Base-by-base conservation (phyloP, 2,329 filamentous ascomycete genomes). In the Paecilomyces dactylethromorphus region DNA sequence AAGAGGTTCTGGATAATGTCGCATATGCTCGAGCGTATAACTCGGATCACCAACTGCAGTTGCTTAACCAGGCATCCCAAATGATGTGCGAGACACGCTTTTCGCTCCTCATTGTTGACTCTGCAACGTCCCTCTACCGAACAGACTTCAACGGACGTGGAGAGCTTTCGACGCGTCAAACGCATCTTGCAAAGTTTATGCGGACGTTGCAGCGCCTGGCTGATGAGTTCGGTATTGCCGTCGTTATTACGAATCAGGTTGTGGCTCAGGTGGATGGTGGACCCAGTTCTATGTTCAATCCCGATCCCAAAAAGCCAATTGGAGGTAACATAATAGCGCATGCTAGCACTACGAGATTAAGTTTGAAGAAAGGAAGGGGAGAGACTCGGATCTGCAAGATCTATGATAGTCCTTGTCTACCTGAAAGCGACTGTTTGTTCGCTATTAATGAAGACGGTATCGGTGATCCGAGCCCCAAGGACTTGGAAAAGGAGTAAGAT, bases 61-160 rank as follows among this genome's bases (percentile, higher is more conserved):
- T 99, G 7, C 86, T 99, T 62, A 94, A 94, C 68, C 93, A 97
- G 74, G 95, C 94, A 3, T 89, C 94, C 1, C 87, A 92, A 62
- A 99, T 99, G 94, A 99, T 99, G 95, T 97, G 92, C 59, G 95
- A 99, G 79, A 99, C 94, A 0, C 87, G 94, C 3, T 99, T 99
- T 75, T 97, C 94, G 2, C 83, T 99, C 8, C 86, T 99, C 55
- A 87, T 99, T 54, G 94, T 99, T 58, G 94, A 99, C 76, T 96
- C 92, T 58, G 95, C 95, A 13, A 99, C 94, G 0, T 89, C 93
- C 1, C 83, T 99, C 2, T 99, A 99, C 76, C 87, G 94, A 65
- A 99, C 94, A 0, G 94, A 99, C 71, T 99, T 97, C 76, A 86
- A 92, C 63, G 94, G 94, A n/a, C 89, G 94, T 74, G 95, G 94